Base-by-base conservation (phyloP, 2,329 filamentous ascomycete genomes). In the Arthrobotrys megalospora region DNA sequence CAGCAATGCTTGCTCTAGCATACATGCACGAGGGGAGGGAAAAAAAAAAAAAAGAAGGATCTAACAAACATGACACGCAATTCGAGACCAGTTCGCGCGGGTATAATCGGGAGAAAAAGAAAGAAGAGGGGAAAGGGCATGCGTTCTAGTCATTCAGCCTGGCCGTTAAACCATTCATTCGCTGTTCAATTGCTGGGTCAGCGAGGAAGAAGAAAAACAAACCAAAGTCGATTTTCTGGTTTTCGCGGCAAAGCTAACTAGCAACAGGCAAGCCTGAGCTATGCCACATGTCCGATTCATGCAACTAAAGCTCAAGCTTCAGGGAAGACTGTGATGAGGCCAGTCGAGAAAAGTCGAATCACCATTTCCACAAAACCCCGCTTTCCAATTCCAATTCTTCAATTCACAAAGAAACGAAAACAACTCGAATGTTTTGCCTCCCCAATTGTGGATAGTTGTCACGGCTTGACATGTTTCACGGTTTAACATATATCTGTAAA, bases 41-140 rank as follows among this genome's bases (percentile, higher is more conserved):
- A 32, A 34, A 28, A 10, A 52, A 60, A 63, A 62, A 69, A 48
- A 32, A 24, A 34, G 36, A 64, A 53, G 32, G 67, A 68, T 78
- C 75, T 72, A 65, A 70, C 66, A 55, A 43, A 77, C 41, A 38
- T 77, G 73, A 78, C 75, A 78, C 75, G 67, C 75, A 72, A 72
- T 72, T 72, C 67, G 62, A 68, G 67, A 64, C 67, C 34, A 32
- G n/a, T 45, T 64, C 52, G 38, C 32, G 71, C 75, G 75, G 75
- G 67, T 78, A 78, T 66, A 67, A 43, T 64, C 75, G 75, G 75
- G 75, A 52, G 53, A 71, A 64, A 60, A 63, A 60, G 21, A 66
- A 65, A 73, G 38, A 24, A 50, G 47, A 65, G 58, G 55, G 60
- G 48, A 38, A 50, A 64, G 38, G 60, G 43, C 34, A 67, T 78